Conservation (phyloP, 2,329 filamentous ascomycete species). For the Mycosphaerella sp. region DNA sequence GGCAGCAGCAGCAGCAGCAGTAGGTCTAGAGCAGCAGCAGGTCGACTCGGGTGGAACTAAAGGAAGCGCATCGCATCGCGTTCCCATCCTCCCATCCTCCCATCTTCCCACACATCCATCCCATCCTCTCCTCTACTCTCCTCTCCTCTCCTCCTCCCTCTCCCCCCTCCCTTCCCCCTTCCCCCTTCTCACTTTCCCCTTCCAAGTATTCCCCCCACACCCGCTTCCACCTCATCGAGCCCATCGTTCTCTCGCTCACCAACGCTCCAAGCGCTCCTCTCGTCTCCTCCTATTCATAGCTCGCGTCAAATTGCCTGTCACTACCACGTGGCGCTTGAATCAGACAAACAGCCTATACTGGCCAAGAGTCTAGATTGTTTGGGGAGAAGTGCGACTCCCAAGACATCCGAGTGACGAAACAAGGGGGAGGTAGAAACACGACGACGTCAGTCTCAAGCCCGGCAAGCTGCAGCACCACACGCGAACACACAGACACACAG, state of each 20-base stretch:
- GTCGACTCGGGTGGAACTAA: background rate
- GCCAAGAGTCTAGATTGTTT: background rate
- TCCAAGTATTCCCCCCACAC: too few species aligned
- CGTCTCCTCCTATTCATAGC: background rate
- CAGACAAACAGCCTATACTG: background rate
- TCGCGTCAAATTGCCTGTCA: background rate
- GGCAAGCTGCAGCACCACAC: too few species aligned
- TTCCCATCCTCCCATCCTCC: too few species aligned
- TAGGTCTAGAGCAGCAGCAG: background rate
- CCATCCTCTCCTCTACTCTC: too few species aligned
- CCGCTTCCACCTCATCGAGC: background rate
- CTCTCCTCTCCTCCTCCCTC: background rate
- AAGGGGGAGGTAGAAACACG: background rate
- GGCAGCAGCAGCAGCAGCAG: background rate
- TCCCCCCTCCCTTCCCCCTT: too few species aligned
- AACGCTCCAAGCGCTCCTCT: background rate
- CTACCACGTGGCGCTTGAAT: conserved; percentile 6
- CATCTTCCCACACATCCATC: background rate
- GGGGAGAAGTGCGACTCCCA: conserved; percentile 3
- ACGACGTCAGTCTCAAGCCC: background rate
- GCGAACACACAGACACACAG: too few species aligned
- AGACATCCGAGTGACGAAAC: conserved; percentile 2
- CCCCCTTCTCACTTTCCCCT: background rate
- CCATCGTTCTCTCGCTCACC: background rate
- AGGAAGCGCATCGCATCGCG: background rate